Evolutionary conservation across 345 rosid species (phyloP).

Genomic region (Salix suchowensis): DNA sequence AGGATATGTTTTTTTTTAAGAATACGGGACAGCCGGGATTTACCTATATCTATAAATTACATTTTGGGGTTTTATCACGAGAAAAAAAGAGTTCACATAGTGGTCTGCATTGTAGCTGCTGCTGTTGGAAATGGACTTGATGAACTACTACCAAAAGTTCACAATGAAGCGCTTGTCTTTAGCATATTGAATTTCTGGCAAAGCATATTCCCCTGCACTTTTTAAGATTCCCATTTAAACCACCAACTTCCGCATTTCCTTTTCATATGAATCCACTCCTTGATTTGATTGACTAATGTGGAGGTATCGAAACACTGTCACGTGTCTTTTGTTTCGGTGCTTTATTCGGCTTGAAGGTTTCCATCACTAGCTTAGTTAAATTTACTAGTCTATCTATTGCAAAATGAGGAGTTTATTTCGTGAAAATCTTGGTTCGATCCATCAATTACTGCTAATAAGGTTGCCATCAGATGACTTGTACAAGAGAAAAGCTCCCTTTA

Average conservation of each 20-base stretch:
- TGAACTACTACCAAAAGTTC: not conserved
- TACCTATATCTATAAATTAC: too few relatives aligned
- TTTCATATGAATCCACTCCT: conserved; percentile 4
- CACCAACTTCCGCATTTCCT: not conserved
- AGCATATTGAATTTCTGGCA: not conserved
- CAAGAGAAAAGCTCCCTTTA: not conserved
- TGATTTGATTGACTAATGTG: not conserved
- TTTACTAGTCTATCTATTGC: too few relatives aligned
- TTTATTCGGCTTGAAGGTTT: not conserved
- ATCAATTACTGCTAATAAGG: not conserved
- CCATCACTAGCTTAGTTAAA: not conserved
- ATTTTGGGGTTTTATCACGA: too few relatives aligned
- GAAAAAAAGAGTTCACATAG: too few relatives aligned
- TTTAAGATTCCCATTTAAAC: not conserved
- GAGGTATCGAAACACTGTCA: not conserved
- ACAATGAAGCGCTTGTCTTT: not conserved
- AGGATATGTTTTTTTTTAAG: rapidly evolving
- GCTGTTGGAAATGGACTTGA: not conserved
- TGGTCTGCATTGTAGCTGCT: not conserved
- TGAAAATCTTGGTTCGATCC: not conserved
- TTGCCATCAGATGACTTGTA: not conserved
- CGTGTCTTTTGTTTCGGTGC: not conserved
- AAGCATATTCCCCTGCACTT: conserved; percentile 6
- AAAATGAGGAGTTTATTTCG: too few relatives aligned
- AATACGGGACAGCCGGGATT: too few relatives aligned